A percentile compares a stretch with the other conserved stretches of the same genome.
Evolutionary conservation across 2,329 filamentous ascomycete species (phyloP).

Genomic region (Paecilomyces variotii): DNA sequence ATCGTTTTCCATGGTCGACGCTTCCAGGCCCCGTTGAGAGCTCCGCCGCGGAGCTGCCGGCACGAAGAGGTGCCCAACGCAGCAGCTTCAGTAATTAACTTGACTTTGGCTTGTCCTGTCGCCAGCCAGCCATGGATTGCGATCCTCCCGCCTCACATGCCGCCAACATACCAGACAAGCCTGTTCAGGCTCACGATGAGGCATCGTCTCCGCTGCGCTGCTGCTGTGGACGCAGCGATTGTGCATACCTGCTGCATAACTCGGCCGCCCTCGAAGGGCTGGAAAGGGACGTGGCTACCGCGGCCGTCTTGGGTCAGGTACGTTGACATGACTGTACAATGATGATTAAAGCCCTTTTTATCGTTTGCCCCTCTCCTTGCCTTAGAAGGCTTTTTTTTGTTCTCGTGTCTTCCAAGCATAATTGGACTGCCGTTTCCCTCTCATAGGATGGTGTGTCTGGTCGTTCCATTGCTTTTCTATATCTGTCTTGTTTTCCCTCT

Average conservation of each 20-base stretch:
- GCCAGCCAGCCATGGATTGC: constrained; percentile 6
- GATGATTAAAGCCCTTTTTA: too few relatives aligned
- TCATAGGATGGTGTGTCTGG: neutral
- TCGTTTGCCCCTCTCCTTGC: constrained; percentile 1
- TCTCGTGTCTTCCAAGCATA: neutral
- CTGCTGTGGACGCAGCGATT: constrained; percentile 78
- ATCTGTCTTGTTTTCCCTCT: neutral
- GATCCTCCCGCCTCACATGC: constrained; percentile 10
- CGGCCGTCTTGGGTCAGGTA: constrained; percentile 88
- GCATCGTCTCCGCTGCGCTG: constrained; percentile 43
- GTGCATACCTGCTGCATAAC: constrained; percentile 74
- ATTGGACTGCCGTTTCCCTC: neutral
- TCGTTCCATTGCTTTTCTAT: neutral
- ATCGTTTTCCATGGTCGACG: neutral
- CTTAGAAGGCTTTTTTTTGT: constrained; percentile 3
- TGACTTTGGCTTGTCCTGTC: neutral
- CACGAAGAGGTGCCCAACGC: neutral
- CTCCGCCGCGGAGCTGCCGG: neutral
- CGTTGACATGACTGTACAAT: constrained; percentile 32
- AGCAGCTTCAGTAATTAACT: neutral
- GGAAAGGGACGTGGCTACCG: constrained; percentile 79
- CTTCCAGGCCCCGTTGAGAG: neutral
- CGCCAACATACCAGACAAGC: constrained; percentile 23
- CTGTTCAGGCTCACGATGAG: neutral
- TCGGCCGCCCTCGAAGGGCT: constrained; percentile 67